Evolutionary conservation across 2,329 filamentous ascomycete genomes (phyloP).

Genomic region (Plenodomus tracheiphilus): DNA sequence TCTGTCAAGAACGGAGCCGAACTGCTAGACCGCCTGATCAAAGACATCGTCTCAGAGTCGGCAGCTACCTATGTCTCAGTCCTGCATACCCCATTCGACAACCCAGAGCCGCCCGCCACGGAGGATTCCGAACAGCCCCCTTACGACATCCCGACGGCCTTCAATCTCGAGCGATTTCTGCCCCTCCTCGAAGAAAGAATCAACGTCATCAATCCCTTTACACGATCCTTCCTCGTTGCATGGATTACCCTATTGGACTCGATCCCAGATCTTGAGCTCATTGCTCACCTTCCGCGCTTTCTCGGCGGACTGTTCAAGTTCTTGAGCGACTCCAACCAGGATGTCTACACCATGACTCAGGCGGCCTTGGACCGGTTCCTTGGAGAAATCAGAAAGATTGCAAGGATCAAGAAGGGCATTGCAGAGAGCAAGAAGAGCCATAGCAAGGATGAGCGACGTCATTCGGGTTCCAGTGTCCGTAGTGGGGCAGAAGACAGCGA

Average conservation of each 20-base stretch:
- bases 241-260: slow-evolving; percentile 96
- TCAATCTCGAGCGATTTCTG: slow-evolving; percentile 88
- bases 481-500: slow-evolving; percentile 53
- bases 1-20: slow-evolving; percentile 99
- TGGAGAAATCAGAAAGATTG: slow-evolving; percentile 91
- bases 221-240: slow-evolving; percentile 89
- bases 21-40: slow-evolving; percentile 88
- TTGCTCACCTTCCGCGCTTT: slow-evolving; percentile 90
- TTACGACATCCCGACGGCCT: slow-evolving; percentile 72
- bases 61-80: slow-evolving; percentile 93
- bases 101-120: slow-evolving; percentile 42
- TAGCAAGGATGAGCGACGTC: slow-evolving; percentile 69
- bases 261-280: slow-evolving; percentile 93
- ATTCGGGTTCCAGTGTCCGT: slow-evolving; percentile 61
- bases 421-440: slow-evolving; percentile 76
- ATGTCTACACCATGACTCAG: slow-evolving; percentile 94
- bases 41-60: slow-evolving; percentile 94
- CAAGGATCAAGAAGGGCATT: slow-evolving; percentile 88
- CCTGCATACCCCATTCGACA: slow-evolving; percentile 66
- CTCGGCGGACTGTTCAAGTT: slow-evolving; percentile 88
- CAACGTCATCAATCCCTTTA: slow-evolving; percentile 91
- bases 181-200: slow-evolving; percentile 93
- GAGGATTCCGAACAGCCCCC: slow-evolving; percentile 24
- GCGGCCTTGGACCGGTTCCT: slow-evolving; percentile 87
- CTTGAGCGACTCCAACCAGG: slow-evolving; percentile 84